Evolutionary conservation across 1,139 yeast genomes (phyloP), one percentile per base, ranked within the genome.

Genomic region (Candida glucosophila): DNA sequence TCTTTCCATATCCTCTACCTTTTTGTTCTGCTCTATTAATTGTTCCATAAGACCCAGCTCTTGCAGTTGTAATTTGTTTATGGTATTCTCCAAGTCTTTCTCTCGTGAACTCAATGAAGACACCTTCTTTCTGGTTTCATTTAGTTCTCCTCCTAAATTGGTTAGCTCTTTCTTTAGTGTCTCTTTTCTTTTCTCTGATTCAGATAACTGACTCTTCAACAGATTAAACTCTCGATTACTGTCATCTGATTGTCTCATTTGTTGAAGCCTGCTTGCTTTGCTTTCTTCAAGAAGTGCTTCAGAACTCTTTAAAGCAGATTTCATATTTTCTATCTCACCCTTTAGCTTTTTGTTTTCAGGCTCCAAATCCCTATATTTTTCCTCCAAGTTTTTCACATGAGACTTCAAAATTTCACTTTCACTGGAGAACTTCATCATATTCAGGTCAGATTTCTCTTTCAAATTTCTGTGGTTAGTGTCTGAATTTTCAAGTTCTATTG

Each of bases 221-320:
- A 23, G 5, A 36, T 27, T 10, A 29, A 28, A 5, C 32, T 30
- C 19, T 43, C 38, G 22, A 39, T 43, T 3, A 53, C 29, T 52
- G 43, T 29, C 52, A 54, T 15, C 38, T 33, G n/a, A 45, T 40
- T 5, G 52, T 22, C 3, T 32, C 15, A 14, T 29, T 31, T 14
- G 52, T 31, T 16, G 12, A 12, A 12, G 10, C 9, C 18, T 4
- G 5, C 12, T 20, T 12, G n/a, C 8, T 18, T 19, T 22, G 10
- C 19, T 24, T n/a, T 18, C 19, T 14, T 14, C 10, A 5, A 10
- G 8, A 4, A 9, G n/a, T 5, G 14, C 17, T n/a, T 5, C 15
- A 10, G n/a, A 14, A 5, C 10, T 15, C 7, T 13, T 2, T n/a
- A 24, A 17, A 5, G 48, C 47, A 5, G 38, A 31, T 17, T 41